Evolutionary conservation across 495 filamentous ascomycete species (phyloP), one percentile per base, ranked within the genome.

Genomic region (Schizothecium vesticola): DNA sequence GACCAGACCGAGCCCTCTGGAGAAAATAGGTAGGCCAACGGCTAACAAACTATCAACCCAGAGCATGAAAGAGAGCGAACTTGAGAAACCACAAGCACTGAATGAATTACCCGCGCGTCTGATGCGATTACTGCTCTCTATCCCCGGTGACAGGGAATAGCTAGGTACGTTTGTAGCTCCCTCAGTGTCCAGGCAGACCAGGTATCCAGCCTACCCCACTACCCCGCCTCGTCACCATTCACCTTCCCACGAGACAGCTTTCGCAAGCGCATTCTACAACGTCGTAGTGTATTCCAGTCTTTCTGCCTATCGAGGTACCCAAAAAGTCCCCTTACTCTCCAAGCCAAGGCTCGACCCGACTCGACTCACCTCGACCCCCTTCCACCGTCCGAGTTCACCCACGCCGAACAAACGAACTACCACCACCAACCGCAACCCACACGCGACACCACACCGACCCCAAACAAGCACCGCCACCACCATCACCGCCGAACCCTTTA

Each of bases 141-240:
- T 36, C 31, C 31, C 12, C 31, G n/a, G 43, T n/a, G 16, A 51
- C 43, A 51, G 43, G 43, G 43, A 51, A 7, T n/a, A n/a, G 16
- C 43, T 51, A n/a, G n/a, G n/a, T n/a, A n/a, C n/a, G n/a, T n/a
- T n/a, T n/a, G n/a, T n/a, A n/a, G n/a, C n/a, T n/a, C n/a, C 13
- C 33, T 13, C 13, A 33, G 28, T 11, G 10, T 12, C 26, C 59
- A 61, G 59, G 26, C 26, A 66, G 31, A 33, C 28, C 9, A 29
- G 28, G 16, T 22, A 59, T 56, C 16, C n/a, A n/a, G n/a, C 33
- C 51, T 57, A 24, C 63, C 63, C 63, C 63, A 65, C 63, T 65
- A 65, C 70, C 63, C 71, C 64, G 56, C 56, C 56, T 29, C 51
- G 56, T 58, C 63, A 51, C 43, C 6, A 8, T 51, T 51, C 43